Evolutionary conservation across 139 green algal genomes (phyloP).

Genomic region (Auxenochlorella pyrenoidosa): DNA sequence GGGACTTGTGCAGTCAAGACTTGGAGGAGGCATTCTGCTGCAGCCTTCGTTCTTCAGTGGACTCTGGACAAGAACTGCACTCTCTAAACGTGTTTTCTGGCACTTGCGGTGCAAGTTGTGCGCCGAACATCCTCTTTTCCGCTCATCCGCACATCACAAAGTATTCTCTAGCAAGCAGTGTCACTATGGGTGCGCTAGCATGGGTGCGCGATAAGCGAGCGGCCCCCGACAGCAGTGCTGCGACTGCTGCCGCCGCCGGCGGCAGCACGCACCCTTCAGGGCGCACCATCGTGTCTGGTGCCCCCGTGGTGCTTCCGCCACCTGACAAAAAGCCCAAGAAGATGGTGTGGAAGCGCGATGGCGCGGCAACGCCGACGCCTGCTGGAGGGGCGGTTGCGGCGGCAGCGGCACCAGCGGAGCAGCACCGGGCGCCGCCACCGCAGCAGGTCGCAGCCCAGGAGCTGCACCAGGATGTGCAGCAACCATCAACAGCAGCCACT

Average conservation of each 20-base stretch:
- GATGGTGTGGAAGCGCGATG: conserved; percentile 27
- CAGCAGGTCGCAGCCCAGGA: background rate
- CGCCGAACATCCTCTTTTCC: no score
- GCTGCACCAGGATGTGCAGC: background rate
- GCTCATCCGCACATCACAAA: no score
- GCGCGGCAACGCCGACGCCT: background rate
- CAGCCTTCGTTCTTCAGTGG: no score
- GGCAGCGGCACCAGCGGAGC: background rate
- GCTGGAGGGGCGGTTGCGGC: background rate
- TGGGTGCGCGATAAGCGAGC: conserved; percentile 29
- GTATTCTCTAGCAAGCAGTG: no score
- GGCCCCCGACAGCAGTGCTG: background rate
- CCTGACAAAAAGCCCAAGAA: conserved; percentile 27
- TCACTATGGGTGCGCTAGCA: conserved; percentile 18
- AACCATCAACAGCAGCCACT: background rate
- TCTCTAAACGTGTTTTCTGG: no score
- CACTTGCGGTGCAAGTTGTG: no score
- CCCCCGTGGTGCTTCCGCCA: conserved; percentile 20
- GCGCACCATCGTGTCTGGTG: conserved; percentile 23
- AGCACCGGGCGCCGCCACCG: background rate
- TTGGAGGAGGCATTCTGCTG: no score
- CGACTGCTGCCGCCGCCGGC: background rate
- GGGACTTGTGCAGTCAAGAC: no score
- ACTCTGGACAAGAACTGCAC: no score
- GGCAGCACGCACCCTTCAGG: background rate